Conservation (phyloP, 805 yeast species). For the Wickerhamiella brachini region DNA sequence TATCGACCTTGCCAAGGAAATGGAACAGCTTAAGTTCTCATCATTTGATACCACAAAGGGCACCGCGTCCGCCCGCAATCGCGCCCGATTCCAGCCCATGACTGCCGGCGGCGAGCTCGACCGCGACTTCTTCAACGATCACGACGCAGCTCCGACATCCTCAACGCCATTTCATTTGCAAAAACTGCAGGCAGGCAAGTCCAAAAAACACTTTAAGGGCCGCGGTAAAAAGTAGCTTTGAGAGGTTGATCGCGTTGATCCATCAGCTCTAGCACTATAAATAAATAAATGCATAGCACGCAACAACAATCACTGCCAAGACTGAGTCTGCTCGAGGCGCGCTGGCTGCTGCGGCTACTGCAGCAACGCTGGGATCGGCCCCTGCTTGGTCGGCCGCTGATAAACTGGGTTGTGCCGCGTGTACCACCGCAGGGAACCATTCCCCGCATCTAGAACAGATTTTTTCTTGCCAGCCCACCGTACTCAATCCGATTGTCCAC, state of each 20-base stretch:
- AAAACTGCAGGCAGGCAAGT: constrained; percentile 18
- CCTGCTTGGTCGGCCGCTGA: not conserved
- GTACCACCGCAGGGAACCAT: not conserved
- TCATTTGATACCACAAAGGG: constrained; percentile 35
- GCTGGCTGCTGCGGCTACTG: not conserved
- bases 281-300: not conserved
- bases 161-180: constrained; percentile 57
- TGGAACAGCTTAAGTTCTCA: constrained; percentile 62
- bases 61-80: constrained; percentile 35
- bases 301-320: not conserved
- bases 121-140: constrained; percentile 68
- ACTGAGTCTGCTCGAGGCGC: not conserved
- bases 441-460: not conserved
- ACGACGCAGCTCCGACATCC: constrained; percentile 46
- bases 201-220: constrained; percentile 60
- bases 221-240: constrained; percentile 34
- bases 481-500: not conserved
- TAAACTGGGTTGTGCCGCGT: not conserved
- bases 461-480: not conserved
- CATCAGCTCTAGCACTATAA: not conserved
- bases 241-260: too few species aligned
- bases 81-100: constrained; percentile 16
- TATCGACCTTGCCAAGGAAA: constrained; percentile 55
- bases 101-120: constrained; percentile 77
- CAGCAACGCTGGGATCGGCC: not conserved